Evolutionary conservation across 768 basidiomycete genomes (phyloP).

Genomic region (Amanita thiersii): DNA sequence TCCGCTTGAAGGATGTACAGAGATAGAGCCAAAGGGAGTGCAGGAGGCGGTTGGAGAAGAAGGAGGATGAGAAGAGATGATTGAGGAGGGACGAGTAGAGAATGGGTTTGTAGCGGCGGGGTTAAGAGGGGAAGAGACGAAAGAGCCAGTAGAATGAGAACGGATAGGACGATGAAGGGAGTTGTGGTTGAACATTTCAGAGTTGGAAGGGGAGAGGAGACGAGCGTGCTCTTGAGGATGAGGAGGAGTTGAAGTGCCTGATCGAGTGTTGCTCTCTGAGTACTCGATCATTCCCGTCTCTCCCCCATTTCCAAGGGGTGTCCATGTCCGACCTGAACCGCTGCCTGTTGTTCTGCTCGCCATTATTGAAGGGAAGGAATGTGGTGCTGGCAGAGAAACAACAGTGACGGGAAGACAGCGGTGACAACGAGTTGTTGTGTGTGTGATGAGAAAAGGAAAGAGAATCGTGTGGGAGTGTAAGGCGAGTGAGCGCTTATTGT

Average conservation of each 20-base stretch:
- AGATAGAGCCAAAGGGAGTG: constrained; percentile 20
- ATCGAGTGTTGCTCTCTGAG: background rate
- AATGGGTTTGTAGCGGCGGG: constrained; percentile 23
- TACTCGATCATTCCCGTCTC: background rate
- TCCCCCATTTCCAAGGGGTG: background rate
- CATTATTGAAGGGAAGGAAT: background rate
- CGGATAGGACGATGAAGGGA: background rate
- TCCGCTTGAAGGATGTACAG: constrained; percentile 34
- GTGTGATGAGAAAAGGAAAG: background rate
- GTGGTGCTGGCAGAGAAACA: background rate
- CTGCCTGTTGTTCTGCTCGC: background rate
- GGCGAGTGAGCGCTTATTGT: background rate
- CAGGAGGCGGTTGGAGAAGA: constrained; percentile 12
- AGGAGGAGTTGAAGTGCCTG: background rate
- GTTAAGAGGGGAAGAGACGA: constrained; percentile 48
- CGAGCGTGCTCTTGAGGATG: constrained; percentile 11
- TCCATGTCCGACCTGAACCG: constrained; percentile 3
- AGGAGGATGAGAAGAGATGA: constrained; percentile 20
- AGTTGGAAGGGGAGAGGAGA: constrained; percentile 8
- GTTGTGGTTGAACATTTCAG: background rate
- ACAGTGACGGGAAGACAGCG: background rate
- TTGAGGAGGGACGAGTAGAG: constrained; percentile 1
- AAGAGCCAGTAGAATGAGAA: constrained; percentile 14
- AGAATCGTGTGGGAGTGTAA: background rate
- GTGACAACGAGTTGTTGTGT: background rate